A percentile compares a stretch with the other conserved stretches of the same genome.
Conservation (phyloP, 2,329 filamentous ascomycete genomes). For the Stagonosporopsis vannaccii region DNA sequence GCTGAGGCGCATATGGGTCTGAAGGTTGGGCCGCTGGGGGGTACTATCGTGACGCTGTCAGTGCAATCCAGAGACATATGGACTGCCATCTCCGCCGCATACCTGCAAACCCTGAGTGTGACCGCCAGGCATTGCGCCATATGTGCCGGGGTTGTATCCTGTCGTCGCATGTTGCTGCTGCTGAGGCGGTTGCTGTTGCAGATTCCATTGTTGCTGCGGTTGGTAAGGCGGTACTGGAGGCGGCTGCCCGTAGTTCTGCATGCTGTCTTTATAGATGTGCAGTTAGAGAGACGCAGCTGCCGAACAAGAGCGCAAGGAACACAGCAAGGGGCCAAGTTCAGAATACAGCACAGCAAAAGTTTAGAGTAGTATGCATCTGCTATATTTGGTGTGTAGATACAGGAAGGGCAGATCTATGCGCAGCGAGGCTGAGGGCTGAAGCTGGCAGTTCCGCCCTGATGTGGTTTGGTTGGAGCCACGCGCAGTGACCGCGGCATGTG, state of each 20-base stretch:
- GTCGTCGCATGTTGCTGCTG: slow-evolving; percentile 30
- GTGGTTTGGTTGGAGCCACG: slow-evolving; percentile 17
- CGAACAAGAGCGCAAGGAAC: slow-evolving; percentile 10
- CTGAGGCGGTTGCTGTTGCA: slow-evolving; percentile 21
- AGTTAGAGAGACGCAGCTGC: slow-evolving; percentile 15
- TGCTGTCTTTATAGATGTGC: slow-evolving; percentile 29
- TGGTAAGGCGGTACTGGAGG: slow-evolving; percentile 39
- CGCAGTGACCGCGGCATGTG: slow-evolving; percentile 4
- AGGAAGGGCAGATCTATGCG: slow-evolving; percentile 23
- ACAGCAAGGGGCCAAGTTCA: slow-evolving; percentile 18
- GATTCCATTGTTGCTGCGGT: slow-evolving; percentile 44
- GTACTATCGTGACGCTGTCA: slow-evolving; percentile 5
- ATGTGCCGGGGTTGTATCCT: slow-evolving; percentile 44
- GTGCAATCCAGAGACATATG: background rate
- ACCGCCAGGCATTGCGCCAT: slow-evolving; percentile 42
- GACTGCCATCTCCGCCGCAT: slow-evolving; percentile 2
- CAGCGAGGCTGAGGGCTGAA: slow-evolving; percentile 43
- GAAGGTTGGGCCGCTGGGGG: slow-evolving; percentile 14
- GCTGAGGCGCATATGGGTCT: slow-evolving; percentile 33
- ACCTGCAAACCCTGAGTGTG: slow-evolving; percentile 31
- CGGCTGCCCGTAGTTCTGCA: slow-evolving; percentile 45
- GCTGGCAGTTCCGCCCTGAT: slow-evolving; percentile 16
- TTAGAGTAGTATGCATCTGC: slow-evolving; percentile 12
- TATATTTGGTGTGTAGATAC: slow-evolving; percentile 30
- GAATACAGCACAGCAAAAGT: slow-evolving; percentile 19